Percentiles rank a stretch among this genome's conserved stretches.
These are phyloP conservation scores for Echium plantagineum DNA, from an alignment of 257 asterid species.

Conservation along the genomic window DNA sequence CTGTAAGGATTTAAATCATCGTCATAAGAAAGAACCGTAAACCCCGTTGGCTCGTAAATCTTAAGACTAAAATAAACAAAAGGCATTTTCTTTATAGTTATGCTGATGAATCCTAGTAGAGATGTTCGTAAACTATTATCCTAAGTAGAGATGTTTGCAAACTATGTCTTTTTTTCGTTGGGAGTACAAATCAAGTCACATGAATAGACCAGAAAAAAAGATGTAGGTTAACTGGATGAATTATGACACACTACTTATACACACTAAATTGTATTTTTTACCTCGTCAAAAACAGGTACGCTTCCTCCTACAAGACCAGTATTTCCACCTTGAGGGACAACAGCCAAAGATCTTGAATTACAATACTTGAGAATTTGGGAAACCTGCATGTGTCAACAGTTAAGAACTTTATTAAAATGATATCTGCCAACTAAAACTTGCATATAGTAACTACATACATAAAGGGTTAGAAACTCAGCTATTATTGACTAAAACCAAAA, in stretches of 20 bases:
- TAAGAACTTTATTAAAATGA: background rate
- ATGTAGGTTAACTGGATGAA: background rate
- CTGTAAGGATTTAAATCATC: conserved; percentile 27
- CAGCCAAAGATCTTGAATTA: conserved; percentile 75
- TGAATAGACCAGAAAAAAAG: background rate
- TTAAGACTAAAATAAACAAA: background rate
- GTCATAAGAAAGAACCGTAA: background rate
- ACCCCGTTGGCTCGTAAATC: background rate
- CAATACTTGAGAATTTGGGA: conserved; percentile 87
- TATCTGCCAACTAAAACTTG: background rate
- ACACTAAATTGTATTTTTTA: conserved; percentile 11
- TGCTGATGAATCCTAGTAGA: no score
- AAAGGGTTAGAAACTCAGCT: background rate
- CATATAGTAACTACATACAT: background rate
- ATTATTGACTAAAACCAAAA: background rate
- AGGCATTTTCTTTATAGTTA: no score
- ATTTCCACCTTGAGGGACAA: conserved; percentile 99
- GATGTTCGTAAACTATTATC: no score
- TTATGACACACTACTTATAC: background rate
- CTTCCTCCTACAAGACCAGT: conserved; percentile 99
- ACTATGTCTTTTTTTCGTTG: no score
- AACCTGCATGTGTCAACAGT: conserved; percentile 35
- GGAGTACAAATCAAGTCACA: background rate
- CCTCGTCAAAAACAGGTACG: conserved; percentile 95
- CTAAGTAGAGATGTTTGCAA: background rate